phyloP scores from a whole-genome alignment of 2,329 filamentous ascomycete genomes.

The Chaetomiaceae sp. region DNA sequence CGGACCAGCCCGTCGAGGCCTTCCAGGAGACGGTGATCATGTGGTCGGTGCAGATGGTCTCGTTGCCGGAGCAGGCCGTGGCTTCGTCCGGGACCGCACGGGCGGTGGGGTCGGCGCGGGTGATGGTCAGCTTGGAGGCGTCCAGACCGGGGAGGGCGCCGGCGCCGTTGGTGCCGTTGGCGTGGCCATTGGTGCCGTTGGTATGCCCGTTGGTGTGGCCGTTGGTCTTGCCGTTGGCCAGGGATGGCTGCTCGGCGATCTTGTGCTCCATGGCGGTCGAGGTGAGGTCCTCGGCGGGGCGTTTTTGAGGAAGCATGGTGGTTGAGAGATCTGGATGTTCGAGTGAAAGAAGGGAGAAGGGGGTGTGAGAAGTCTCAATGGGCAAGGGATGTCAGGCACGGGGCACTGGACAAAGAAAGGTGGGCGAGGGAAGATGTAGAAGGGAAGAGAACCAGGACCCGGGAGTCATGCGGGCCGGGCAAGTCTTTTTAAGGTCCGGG shows the following conservation, averaged over 20 bases:
- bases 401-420: conserved; percentile 5
- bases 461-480: conserved; percentile 7
- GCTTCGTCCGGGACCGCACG: conserved; percentile 51
- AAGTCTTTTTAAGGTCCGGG: conserved; percentile 6
- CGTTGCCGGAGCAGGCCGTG: conserved; percentile 41
- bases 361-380: too few species aligned
- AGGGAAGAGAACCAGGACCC: neutral
- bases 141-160: conserved; percentile 44
- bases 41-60: conserved; percentile 73
- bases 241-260: conserved; percentile 33
- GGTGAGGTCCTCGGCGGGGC: conserved; percentile 23
- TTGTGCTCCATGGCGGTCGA: conserved; percentile 37
- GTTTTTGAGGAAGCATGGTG: conserved; percentile 16
- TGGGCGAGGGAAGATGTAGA: neutral
- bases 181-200: conserved; percentile 22
- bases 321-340: neutral
- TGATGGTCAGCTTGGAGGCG: conserved; percentile 57
- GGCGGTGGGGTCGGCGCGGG: conserved; percentile 43
- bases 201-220: conserved; percentile 16
- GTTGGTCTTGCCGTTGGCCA: conserved; percentile 19
- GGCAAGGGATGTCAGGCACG: neutral
- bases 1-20: conserved; percentile 61
- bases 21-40: conserved; percentile 77
- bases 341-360: neutral
- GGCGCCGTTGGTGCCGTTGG: conserved; percentile 26